Base-by-base conservation (phyloP, 2,329 filamentous ascomycete species). In the Trichoderma guizhouense region DNA sequence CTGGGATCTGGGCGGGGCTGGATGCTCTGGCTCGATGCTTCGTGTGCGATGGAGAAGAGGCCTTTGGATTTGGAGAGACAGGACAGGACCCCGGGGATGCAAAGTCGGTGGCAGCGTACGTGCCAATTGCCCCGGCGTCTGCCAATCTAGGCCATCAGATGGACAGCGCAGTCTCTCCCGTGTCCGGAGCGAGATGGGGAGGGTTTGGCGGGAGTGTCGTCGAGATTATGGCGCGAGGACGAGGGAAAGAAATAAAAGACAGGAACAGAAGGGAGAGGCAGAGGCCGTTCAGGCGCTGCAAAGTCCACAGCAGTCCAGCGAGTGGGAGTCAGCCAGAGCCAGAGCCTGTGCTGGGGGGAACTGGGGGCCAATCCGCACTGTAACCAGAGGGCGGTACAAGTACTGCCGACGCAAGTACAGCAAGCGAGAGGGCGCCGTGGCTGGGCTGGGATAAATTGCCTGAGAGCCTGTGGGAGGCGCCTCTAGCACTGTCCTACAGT, bases 41-140 rank as follows among this genome's bases (percentile, higher is more conserved):
- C 57, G 51, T 39, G 55, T 69, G 65, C 32, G 58, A 72, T 60
- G 67, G 71, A 71, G 72, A 51, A 51, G 72, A 66, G 69, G 70
- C 65, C 65, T 71, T 51, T 36, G 63, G 71, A 65, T 71, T 51
- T 30, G 63, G 71, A 65, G 58, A 72, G 63, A 68, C 70, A 68
- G 28, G 64, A 67, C 72, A 71, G 69, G 72, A 72, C 68, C 69
- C 77, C 76, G 74, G 75, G 76, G 76, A 76, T 76, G 77, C 76
- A 76, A 79, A 76, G 77, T 77, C 80, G 78, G 75, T 75, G 76
- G 75, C 76, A 80, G 80, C 79, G 79, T 81, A 80, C 77, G 75
- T 80, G 78, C 80, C 81, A 82, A 81, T 82, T 81, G 81, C 79
- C 79, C 76, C 77, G 75, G 77, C 70, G 75, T 74, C 79, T 76